These are phyloP conservation scores for Dryas drummondii DNA, from an alignment of 306 rosid species.

Conservation along the genomic window DNA sequence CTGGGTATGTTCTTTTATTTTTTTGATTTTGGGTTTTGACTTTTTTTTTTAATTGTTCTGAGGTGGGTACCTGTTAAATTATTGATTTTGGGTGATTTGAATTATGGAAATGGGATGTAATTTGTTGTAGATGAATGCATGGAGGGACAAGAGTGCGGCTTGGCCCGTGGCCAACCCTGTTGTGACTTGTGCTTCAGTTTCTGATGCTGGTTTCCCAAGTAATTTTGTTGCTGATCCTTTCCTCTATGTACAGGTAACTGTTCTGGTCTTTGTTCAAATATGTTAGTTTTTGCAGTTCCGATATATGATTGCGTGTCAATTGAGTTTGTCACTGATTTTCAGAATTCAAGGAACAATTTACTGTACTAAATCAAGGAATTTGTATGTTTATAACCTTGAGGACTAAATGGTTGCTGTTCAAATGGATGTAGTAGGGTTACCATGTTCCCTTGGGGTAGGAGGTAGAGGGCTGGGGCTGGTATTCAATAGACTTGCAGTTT, in stretches of 20 bases:
- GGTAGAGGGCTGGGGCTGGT: background rate
- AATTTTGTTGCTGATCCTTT: constrained; percentile 99
- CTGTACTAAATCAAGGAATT: background rate
- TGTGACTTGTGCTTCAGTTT: constrained; percentile 85
- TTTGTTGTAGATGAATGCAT: constrained; percentile 59
- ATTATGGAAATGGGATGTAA: constrained; percentile 20
- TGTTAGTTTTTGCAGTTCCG: background rate
- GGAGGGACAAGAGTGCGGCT: constrained; percentile 69
- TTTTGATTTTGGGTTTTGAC: constrained; percentile 12
- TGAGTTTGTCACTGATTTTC: background rate
- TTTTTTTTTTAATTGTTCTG: background rate
- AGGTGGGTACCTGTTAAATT: constrained; percentile 12
- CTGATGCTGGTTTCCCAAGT: constrained; percentile 89
- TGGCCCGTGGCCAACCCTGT: constrained; percentile 99
- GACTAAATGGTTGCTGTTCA: constrained; percentile 1
- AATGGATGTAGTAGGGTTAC: background rate
- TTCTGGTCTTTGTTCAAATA: constrained; percentile 4
- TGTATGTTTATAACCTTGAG: background rate
- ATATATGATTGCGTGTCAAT: background rate
- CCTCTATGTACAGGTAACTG: constrained; percentile 70
- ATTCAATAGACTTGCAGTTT: background rate
- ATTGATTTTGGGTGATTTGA: constrained; percentile 18
- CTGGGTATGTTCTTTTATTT: background rate
- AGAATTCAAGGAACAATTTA: background rate
- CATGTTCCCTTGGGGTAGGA: background rate